Evolutionary conservation across 805 yeast genomes (phyloP).

Genomic region (Saturnispora quitensis): DNA sequence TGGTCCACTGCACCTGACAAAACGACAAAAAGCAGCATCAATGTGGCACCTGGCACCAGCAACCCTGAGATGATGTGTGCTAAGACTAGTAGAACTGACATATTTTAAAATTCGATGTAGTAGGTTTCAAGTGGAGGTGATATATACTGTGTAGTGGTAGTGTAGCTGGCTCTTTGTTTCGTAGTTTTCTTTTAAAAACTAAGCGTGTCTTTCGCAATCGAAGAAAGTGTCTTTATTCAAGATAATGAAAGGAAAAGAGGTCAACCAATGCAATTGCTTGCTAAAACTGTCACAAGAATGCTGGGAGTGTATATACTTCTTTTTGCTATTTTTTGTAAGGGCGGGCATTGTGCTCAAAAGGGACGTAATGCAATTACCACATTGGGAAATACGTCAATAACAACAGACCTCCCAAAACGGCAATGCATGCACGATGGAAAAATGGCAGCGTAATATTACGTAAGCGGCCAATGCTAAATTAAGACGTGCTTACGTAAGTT

Average conservation of each 20-base stretch:
- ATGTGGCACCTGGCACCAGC: conserved; percentile 37
- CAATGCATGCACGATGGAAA: not conserved
- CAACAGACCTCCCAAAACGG: not conserved
- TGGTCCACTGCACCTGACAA: conserved; percentile 53
- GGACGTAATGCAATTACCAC: not conserved
- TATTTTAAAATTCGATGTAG: not conserved
- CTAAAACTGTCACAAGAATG: not conserved
- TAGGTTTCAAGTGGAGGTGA: not conserved
- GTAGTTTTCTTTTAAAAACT: not conserved
- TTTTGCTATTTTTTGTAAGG: not conserved
- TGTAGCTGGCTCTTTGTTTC: not conserved
- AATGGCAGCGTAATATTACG: not conserved
- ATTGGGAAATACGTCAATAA: not conserved
- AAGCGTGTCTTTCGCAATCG: not conserved
- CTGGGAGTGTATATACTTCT: not conserved
- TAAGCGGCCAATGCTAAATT: not conserved
- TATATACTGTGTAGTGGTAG: not conserved
- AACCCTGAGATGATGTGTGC: conserved; percentile 21
- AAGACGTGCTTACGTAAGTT: not conserved
- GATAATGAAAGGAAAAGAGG: not conserved
- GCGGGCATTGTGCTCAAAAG: not conserved
- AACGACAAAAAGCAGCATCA: conserved; percentile 46
- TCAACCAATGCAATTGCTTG: not conserved
- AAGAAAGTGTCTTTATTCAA: not conserved
- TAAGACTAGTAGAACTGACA: not conserved